Percentiles rank a stretch among this genome's conserved stretches.
Evolutionary conservation across 1,284 basidiomycete genomes (phyloP).

Genomic region (Termitomyces sp.): DNA sequence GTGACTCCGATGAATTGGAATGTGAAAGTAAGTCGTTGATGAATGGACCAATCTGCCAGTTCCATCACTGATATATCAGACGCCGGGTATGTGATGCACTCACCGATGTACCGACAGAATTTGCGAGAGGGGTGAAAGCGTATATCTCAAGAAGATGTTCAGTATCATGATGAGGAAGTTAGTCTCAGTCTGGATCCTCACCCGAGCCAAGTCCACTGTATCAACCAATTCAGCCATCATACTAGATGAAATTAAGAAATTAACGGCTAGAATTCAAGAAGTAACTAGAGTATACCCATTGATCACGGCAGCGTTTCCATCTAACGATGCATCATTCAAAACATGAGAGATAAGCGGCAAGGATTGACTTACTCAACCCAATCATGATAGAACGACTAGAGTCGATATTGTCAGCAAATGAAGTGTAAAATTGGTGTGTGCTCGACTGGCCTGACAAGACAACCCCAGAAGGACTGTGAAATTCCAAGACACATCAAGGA

Average conservation of each 20-base stretch:
- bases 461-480: constrained; percentile 51
- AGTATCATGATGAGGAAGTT: neutral
- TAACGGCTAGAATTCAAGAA: neutral
- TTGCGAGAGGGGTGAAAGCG: constrained; percentile 4
- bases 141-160: constrained; percentile 1
- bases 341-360: neutral
- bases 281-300: constrained; percentile 5
- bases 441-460: constrained; percentile 44
- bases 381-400: constrained; percentile 10
- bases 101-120: constrained; percentile 5
- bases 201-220: neutral
- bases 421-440: neutral
- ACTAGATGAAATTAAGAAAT: neutral
- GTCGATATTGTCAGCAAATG: neutral
- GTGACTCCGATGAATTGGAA: constrained; percentile 36
- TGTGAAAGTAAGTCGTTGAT: constrained; percentile 25
- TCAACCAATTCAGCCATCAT: constrained; percentile 32
- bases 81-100: neutral
- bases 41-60: constrained; percentile 2
- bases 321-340: neutral
- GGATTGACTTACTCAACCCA: constrained; percentile 8
- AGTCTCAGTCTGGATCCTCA: neutral
- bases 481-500: constrained; percentile 64
- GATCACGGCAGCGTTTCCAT: constrained; percentile 12
- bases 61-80: neutral